Conservation (phyloP, 169 alveolate genomes). For the Eimeria zaria region DNA sequence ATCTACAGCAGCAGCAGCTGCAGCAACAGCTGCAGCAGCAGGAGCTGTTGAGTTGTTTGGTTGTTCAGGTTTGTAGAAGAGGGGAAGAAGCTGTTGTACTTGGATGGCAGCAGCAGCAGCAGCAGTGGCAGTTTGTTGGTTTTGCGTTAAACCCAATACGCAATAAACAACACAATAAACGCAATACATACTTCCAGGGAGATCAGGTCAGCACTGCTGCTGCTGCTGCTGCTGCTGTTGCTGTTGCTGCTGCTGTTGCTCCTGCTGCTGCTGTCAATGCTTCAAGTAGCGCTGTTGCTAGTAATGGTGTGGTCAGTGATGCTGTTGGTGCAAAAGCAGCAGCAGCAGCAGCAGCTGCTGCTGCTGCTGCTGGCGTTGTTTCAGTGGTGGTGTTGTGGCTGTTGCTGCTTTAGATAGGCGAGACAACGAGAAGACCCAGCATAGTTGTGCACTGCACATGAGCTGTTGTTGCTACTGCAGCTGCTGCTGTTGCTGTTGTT, state of each 20-base stretch:
- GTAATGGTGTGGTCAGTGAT: not conserved
- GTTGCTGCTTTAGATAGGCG: not conserved
- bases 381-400: not conserved
- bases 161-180: not conserved
- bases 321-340: not conserved
- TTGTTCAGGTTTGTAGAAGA: slow-evolving; percentile 1
- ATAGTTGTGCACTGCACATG: not conserved
- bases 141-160: not conserved
- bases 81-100: slow-evolving; percentile 26
- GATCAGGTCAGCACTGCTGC: slow-evolving; percentile 5
- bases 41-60: not conserved
- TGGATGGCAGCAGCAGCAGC: slow-evolving; percentile 59
- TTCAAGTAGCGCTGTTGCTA: not conserved
- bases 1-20: slow-evolving; percentile 41
- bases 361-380: not conserved
- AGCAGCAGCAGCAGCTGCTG: slow-evolving; percentile 6
- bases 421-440: not conserved
- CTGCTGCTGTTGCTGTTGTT: slow-evolving; percentile 46
- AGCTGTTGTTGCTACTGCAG: too few species aligned
- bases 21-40: slow-evolving; percentile 23
- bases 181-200: slow-evolving; percentile 6
- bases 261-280: too few species aligned
- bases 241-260: slow-evolving; percentile 26
- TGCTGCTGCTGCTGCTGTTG: slow-evolving; percentile 29
- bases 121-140: slow-evolving; percentile 41